These are phyloP conservation scores for Fragaria nilgerrensis DNA, from an alignment of 306 rosid genomes.

Conservation along the genomic window DNA sequence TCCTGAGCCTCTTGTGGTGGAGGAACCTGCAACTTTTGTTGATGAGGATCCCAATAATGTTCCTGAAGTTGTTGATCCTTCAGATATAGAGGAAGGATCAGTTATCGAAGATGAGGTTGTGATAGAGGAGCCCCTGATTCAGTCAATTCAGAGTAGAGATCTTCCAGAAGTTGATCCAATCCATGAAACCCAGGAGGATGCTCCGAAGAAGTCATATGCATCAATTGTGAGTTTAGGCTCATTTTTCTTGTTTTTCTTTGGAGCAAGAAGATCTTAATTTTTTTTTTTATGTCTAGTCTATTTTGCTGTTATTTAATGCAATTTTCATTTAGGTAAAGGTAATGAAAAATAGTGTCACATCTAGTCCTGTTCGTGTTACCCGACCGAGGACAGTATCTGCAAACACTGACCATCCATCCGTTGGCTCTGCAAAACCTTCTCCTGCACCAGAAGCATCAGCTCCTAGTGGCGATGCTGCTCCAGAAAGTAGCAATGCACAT, in stretches of 20 bases:
- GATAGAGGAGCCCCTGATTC: slow-evolving; percentile 44
- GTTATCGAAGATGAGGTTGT: slow-evolving; percentile 66
- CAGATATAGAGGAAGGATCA: slow-evolving; percentile 58
- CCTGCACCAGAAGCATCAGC: slow-evolving; percentile 49
- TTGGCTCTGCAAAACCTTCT: slow-evolving; percentile 44
- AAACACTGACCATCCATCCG: slow-evolving; percentile 49
- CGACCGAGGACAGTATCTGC: slow-evolving; percentile 50
- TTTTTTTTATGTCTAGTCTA: slow-evolving; percentile 1
- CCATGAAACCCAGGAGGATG: slow-evolving; percentile 68
- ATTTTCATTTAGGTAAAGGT: slow-evolving; percentile 53
- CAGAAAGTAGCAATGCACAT: slow-evolving; percentile 58
- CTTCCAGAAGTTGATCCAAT: slow-evolving; percentile 43
- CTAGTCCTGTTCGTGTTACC: slow-evolving; percentile 47
- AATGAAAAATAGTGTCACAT: slow-evolving; percentile 45
- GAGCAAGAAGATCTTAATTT: background rate
- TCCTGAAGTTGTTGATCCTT: slow-evolving; percentile 70
- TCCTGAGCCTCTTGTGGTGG: slow-evolving; percentile 55
- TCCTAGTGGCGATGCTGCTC: slow-evolving; percentile 56
- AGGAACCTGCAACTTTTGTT: slow-evolving; percentile 41
- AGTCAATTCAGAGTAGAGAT: slow-evolving; percentile 39
- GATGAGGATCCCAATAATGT: slow-evolving; percentile 56
- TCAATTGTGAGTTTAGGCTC: slow-evolving; percentile 65
- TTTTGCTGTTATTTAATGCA: slow-evolving; percentile 25
- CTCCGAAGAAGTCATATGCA: slow-evolving; percentile 78
- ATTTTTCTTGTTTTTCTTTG: slow-evolving; percentile 11